Base-by-base conservation (phyloP, 2,329 filamentous ascomycete species). In the Chrysoporthe austroafricana region DNA sequence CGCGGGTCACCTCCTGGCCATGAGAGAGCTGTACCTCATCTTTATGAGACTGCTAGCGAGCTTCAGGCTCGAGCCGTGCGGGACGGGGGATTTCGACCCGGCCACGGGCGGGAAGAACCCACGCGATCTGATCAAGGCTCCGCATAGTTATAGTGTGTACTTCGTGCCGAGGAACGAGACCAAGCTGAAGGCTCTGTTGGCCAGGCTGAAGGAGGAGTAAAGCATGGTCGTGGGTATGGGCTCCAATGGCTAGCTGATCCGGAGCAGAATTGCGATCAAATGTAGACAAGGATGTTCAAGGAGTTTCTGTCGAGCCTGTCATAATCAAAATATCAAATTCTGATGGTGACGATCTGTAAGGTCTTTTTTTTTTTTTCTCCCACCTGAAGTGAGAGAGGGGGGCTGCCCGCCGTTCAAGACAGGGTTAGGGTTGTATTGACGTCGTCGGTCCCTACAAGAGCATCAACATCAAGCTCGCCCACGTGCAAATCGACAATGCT, bases 21-120 rank as follows among this genome's bases (percentile, higher is more conserved):
- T 85, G 70, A 82, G 84, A 5, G 84, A 85, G 67, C 79, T 86
- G 3, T 86, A 83, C 74, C 83, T 82, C 2, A 82, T 82, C 0
- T 86, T 85, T 69, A 72, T 86, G 52, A 80, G 84, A 3, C 77
- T 86, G 60, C 80, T 86, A 66, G 79, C 79, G 9, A 81, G 83
- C 2, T 86, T 85, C 72, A 76, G 78, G 46, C 81, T 87, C 70
- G 74, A 81, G 0, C 73, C 76, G 32, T 26, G 44, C 32, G 64
- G 39, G 14, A 42, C 7, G 0, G 56, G 32, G 14, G 63, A 66
- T 2, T 42, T 70, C n/a, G 63, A 70, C 50, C 69, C 69, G 4
- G 61, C 63, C 2, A 18, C 16, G 8, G 69, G 69, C 18, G 63
- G 56, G 5, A 69, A 66, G 61, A 64, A 66, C 62, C 66, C 68